Evolutionary conservation across 805 yeast genomes (phyloP).

Genomic region (Metschnikowia rubicola): DNA sequence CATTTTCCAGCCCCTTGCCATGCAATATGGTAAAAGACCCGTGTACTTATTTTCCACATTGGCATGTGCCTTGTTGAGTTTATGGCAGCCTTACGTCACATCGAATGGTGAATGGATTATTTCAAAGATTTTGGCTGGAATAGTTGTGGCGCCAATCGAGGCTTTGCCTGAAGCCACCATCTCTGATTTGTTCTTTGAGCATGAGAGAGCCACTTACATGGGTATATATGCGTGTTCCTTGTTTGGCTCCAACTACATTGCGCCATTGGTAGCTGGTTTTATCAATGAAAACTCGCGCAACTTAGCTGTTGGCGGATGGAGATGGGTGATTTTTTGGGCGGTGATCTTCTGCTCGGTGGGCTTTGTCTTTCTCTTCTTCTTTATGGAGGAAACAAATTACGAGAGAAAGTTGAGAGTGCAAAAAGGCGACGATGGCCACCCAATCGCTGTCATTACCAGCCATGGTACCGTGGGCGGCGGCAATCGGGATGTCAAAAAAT

Average conservation of each 20-base stretch:
- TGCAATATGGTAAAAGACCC: slow-evolving; percentile 48
- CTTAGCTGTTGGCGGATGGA: slow-evolving; percentile 13
- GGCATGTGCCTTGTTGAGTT: slow-evolving; percentile 35
- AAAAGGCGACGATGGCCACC: slow-evolving; percentile 3
- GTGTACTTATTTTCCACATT: slow-evolving; percentile 38
- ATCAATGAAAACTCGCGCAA: slow-evolving; percentile 12
- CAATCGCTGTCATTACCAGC: slow-evolving; percentile 13
- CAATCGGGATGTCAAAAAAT: slow-evolving; percentile 1
- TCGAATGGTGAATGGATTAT: slow-evolving; percentile 24
- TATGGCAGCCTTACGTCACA: slow-evolving; percentile 41
- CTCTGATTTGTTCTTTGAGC: slow-evolving; percentile 49
- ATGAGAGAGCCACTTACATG: slow-evolving; percentile 31
- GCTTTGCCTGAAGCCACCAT: slow-evolving; percentile 48
- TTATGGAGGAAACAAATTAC: slow-evolving; percentile 18
- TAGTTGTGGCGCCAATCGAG: slow-evolving; percentile 41
- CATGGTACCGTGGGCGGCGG: neutral
- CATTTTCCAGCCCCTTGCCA: slow-evolving; percentile 43
- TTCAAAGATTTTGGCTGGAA: slow-evolving; percentile 17
- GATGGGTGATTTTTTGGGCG: slow-evolving; percentile 18
- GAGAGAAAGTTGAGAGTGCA: slow-evolving; percentile 13
- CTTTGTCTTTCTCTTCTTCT: slow-evolving; percentile 14
- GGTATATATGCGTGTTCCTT: slow-evolving; percentile 15
- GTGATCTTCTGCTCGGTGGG: slow-evolving; percentile 7
- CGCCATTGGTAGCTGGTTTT: slow-evolving; percentile 20
- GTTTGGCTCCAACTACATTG: slow-evolving; percentile 24